Evolutionary conservation across 2,329 filamentous ascomycete genomes (phyloP).

Genomic region (Grosmannia clavigera): DNA sequence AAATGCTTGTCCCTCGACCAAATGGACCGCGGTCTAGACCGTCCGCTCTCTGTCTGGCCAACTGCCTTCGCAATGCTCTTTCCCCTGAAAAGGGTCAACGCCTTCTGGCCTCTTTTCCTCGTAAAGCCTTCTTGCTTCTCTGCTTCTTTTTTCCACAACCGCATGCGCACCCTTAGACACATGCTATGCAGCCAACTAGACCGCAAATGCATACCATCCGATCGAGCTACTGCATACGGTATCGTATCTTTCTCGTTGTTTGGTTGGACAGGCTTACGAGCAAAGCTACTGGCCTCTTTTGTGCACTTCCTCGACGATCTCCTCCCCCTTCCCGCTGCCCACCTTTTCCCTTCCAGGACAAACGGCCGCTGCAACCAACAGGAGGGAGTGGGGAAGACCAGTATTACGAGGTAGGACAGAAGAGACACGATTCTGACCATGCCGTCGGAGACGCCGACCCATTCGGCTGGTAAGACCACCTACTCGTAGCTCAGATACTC

Average conservation of each 20-base stretch:
- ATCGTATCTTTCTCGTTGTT: background rate
- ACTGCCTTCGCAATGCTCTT: background rate
- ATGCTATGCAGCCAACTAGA: background rate
- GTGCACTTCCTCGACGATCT: too few species aligned
- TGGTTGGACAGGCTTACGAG: background rate
- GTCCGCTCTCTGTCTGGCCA: background rate
- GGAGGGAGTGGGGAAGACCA: background rate
- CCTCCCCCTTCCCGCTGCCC: background rate
- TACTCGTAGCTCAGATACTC: too few species aligned
- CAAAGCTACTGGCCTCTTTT: too few species aligned
- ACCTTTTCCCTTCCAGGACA: background rate
- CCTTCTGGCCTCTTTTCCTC: too few species aligned
- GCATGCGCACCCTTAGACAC: background rate
- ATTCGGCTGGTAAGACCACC: background rate
- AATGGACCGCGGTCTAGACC: background rate
- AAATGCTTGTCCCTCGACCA: background rate
- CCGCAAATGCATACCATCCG: background rate
- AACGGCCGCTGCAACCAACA: too few species aligned
- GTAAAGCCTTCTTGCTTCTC: too few species aligned
- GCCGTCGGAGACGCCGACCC: background rate
- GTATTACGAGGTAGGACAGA: background rate
- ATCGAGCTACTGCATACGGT: background rate
- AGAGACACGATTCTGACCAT: background rate
- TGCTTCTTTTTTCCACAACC: too few species aligned
- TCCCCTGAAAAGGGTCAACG: background rate